A percentile compares a stretch with the other conserved stretches of the same genome.
Conservation (phyloP, 2,329 filamentous ascomycete species). For the Penicillium hesseltinei region DNA sequence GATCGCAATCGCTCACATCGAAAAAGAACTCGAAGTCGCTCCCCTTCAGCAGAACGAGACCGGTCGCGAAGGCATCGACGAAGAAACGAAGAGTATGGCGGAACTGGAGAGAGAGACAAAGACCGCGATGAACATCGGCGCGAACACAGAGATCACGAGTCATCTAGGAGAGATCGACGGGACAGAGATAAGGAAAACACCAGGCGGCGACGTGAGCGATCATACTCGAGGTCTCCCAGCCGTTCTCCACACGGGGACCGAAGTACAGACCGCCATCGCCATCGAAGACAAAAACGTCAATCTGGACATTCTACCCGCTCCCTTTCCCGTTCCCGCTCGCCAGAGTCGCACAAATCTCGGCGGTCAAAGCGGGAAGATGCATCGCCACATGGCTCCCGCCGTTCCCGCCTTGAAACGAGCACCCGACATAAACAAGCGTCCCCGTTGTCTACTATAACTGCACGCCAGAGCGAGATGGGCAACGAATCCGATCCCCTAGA, state of each 20-base stretch:
- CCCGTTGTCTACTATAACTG: not conserved
- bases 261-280: conserved; percentile 18
- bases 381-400: conserved; percentile 1
- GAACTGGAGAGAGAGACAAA: conserved; percentile 16
- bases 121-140: conserved; percentile 17
- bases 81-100: conserved; percentile 22
- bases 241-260: conserved; percentile 23
- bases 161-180: conserved; percentile 15
- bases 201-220: conserved; percentile 8
- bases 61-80: conserved; percentile 25
- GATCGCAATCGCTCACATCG: conserved; percentile 28
- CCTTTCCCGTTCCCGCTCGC: conserved; percentile 10
- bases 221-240: conserved; percentile 22
- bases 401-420: conserved; percentile 4
- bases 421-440: not conserved
- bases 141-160: conserved; percentile 12
- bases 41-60: conserved; percentile 26
- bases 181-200: conserved; percentile 12
- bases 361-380: conserved; percentile 4
- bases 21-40: conserved; percentile 31
- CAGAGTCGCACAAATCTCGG: not conserved
- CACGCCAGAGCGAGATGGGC: conserved; percentile 13
- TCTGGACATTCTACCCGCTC: conserved; percentile 21
- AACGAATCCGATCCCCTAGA: conserved; percentile 68
- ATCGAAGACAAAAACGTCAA: conserved; percentile 28